Percentiles rank a stretch among this genome's conserved stretches.
Conservation (phyloP, 2,329 filamentous ascomycete species). For the Ceratocystis colombiana region DNA sequence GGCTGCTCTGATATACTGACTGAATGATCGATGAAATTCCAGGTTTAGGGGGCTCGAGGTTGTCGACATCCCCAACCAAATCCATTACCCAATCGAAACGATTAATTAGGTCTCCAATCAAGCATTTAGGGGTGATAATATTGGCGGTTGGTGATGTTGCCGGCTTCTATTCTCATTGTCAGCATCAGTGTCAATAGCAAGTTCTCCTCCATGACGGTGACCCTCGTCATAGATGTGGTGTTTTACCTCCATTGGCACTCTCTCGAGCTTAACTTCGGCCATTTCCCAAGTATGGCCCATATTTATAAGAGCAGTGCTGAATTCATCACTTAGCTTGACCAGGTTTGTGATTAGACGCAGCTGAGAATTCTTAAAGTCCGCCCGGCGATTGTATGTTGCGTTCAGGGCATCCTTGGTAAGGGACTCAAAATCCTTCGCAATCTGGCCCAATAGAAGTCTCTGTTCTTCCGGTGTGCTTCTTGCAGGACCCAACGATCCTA, state of each 20-base stretch:
- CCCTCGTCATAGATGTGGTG: not conserved
- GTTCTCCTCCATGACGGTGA: not conserved
- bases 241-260: fast-evolving
- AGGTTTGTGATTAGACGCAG: constrained; percentile 28
- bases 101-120: not conserved
- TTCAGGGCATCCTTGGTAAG: constrained; percentile 24
- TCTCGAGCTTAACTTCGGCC: no score
- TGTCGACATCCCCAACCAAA: constrained; percentile 18
- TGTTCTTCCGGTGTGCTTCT: constrained; percentile 26
- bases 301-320: constrained; percentile 20
- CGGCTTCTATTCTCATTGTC: not conserved
- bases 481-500: constrained; percentile 25
- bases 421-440: constrained; percentile 27
- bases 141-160: not conserved
- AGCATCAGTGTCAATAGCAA: no score
- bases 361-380: constrained; percentile 22
- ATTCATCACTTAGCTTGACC: constrained; percentile 27
- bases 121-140: not conserved
- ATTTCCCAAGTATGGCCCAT: constrained; percentile 25
- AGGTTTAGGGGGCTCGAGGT: constrained; percentile 3
- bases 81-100: constrained; percentile 19
- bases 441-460: constrained; percentile 25
- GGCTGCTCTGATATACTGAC: constrained; percentile 27
- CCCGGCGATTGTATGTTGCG: constrained; percentile 25
- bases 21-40: constrained; percentile 29